phyloP scores from a whole-genome alignment of 495 filamentous ascomycete genomes.

The Lepraria neglecta region DNA sequence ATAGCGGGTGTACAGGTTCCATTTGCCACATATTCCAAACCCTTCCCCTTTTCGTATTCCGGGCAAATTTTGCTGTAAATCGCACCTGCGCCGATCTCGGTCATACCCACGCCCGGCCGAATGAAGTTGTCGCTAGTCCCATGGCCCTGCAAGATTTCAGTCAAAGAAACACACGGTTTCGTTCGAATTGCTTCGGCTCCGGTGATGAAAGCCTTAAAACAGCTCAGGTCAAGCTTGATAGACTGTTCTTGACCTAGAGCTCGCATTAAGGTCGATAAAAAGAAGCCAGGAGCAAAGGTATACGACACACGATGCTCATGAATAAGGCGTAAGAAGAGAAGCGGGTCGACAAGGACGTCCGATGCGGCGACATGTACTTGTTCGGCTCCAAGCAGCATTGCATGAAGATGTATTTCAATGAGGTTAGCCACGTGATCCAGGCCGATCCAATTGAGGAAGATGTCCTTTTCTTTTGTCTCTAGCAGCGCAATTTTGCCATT shows the following conservation, averaged over 20 bases:
- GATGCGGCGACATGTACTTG: background rate
- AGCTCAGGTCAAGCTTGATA: no score
- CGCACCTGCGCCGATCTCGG: conserved; percentile 4
- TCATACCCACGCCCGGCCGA: conserved; percentile 2
- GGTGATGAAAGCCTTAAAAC: no score
- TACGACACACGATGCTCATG: background rate
- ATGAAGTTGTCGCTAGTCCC: background rate
- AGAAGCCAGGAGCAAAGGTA: background rate
- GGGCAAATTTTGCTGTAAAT: background rate
- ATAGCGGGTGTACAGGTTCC: background rate
- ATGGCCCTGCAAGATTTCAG: background rate
- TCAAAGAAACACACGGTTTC: no score
- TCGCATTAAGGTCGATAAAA: background rate
- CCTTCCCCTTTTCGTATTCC: background rate
- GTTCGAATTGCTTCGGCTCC: no score
- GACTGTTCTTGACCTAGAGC: no score
- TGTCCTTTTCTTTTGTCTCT: background rate
- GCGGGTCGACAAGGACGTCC: background rate
- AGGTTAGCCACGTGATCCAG: conserved; percentile 10
- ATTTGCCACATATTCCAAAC: background rate
- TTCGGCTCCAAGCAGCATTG: background rate
- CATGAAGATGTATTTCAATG: conserved; percentile 7
- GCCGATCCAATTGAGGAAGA: conserved; percentile 6
- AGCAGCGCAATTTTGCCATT: background rate
- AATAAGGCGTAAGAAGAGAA: background rate